Conservation (phyloP, 1,139 yeast genomes). For the Candida pseudocylindracea region DNA sequence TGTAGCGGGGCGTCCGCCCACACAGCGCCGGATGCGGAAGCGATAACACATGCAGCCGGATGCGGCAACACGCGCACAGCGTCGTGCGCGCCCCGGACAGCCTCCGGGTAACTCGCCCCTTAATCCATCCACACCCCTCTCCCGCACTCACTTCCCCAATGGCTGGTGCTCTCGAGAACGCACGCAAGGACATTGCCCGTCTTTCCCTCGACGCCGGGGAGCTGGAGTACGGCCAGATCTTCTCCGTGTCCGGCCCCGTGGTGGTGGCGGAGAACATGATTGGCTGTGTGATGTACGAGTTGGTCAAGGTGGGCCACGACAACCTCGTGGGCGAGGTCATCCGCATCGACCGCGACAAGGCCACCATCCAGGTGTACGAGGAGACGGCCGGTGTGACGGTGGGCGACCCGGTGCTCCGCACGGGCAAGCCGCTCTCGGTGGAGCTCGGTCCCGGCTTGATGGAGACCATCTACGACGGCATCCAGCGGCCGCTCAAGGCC, state of each 20-base stretch:
- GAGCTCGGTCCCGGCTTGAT: constrained; percentile 98
- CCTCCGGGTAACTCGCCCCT: too few relatives aligned
- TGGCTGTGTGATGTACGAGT: constrained; percentile 98
- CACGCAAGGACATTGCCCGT: constrained; percentile 82
- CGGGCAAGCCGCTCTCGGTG: constrained; percentile 94
- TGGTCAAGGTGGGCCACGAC: constrained; percentile 93
- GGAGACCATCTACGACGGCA: constrained; percentile 98
- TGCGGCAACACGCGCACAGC: too few relatives aligned
- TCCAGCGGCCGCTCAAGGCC: constrained; percentile 92
- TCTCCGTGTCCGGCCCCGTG: constrained; percentile 95
- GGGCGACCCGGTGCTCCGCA: constrained; percentile 94
- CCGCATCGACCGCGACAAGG: constrained; percentile 89
- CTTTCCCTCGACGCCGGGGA: constrained; percentile 59
- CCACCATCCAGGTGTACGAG: constrained; percentile 96
- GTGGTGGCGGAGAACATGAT: constrained; percentile 95
- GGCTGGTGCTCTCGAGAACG: constrained; percentile 97
- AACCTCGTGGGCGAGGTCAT: constrained; percentile 95
- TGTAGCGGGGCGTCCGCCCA: too few relatives aligned
- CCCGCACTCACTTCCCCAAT: constrained; percentile 4
- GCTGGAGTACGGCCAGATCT: constrained; percentile 68
- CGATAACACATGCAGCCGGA: too few relatives aligned
- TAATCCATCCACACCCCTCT: too few relatives aligned
- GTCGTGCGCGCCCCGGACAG: too few relatives aligned
- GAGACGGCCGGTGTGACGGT: constrained; percentile 98
- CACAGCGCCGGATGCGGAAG: too few relatives aligned